Evolutionary conservation across 2,329 filamentous ascomycete genomes (phyloP), one percentile per base, ranked within the genome.

Genomic region (Beauveria caledonica): DNA sequence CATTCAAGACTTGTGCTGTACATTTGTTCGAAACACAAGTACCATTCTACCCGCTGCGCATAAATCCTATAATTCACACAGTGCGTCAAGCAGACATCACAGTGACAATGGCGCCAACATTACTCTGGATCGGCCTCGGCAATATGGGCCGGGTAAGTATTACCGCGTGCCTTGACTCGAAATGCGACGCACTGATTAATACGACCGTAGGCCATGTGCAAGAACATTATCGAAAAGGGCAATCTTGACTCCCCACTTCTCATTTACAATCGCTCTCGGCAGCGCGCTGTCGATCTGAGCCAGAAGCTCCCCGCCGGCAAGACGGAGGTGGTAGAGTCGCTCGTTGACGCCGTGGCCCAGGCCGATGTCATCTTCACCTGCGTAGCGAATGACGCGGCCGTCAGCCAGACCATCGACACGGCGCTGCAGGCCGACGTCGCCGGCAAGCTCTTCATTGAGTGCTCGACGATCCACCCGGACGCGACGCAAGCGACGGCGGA

Each of bases 391-490:
- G 92, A 96, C 70, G 77, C 81, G 3, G 88, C 89, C 5, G 84
- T 95, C 48, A 80, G 84, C 61, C 75, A 80, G 5, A 83, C 85
- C 21, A 80, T 90, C 62, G 72, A 79, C 46, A 70, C 78, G 3
- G 81, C 87, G 33, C 74, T 90, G 3, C 69, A 74, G 19, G 60
- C 51, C 29, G 76, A 84, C 61, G 74, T 89, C 19, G 78, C 78
- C 29, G 86, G 84, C 63, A 96, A 96, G 76, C 77, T 94, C 17
- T 86, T 96, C 65, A 82, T 96, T 36, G 92, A 96, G 70, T 92
- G 88, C 79, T 94, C 90, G 3, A 96, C 92, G 27, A 84, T 96
- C 40, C 89, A 94, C 72, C 92, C 92, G 0, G 87, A 92, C 60
- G 91, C 89, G 4, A 89, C 89, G 1, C 83, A 89, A 63, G 78